Evolutionary conservation across 202 grass and related monocot species (phyloP).

Genomic region (Hordeum pubiflorum): DNA sequence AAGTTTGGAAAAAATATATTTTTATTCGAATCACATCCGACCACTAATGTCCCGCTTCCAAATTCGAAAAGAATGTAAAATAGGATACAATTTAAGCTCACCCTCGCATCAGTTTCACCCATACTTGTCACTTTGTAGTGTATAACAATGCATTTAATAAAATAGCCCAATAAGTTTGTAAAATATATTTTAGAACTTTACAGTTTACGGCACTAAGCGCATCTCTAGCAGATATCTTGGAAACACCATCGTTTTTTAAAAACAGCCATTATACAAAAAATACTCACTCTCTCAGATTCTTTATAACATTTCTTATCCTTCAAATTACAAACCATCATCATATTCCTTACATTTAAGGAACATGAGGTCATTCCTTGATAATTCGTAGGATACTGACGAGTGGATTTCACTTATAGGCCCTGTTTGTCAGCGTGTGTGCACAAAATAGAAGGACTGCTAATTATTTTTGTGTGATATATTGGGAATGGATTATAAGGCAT

Average conservation of each 20-base stretch:
- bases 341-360: background rate
- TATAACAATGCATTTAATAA: background rate
- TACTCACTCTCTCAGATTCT: background rate
- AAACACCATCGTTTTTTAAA: background rate
- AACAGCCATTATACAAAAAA: background rate
- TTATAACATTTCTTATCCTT: background rate
- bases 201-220: background rate
- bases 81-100: background rate
- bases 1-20: background rate
- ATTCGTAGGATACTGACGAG: background rate
- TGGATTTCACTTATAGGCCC: background rate
- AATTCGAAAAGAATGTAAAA: background rate
- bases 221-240: background rate
- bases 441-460: background rate
- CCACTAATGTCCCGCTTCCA: background rate
- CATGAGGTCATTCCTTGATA: background rate
- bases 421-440: background rate
- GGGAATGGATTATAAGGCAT: no score
- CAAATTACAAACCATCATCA: no score
- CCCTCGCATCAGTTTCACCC: background rate
- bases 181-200: no score
- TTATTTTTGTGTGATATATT: background rate
- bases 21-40: background rate
- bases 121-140: background rate
- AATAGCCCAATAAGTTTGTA: background rate